Percentiles rank a stretch among this genome's conserved stretches.
phyloP scores from a whole-genome alignment of 306 rosid species.

The Lotus japonicus region DNA sequence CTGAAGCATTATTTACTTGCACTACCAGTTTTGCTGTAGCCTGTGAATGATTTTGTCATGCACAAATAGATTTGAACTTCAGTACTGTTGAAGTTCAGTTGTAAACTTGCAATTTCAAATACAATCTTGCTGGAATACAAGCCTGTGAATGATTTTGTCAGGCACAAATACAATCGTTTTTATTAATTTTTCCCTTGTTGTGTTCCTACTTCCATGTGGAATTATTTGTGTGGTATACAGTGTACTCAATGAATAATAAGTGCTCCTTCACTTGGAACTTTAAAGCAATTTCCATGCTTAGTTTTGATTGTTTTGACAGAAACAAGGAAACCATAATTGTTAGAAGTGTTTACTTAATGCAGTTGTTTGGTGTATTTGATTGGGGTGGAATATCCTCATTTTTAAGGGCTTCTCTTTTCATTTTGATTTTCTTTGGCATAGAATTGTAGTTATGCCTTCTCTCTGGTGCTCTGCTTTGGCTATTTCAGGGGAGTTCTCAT shows the following conservation, averaged over 20 bases:
- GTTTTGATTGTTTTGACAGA: conserved; percentile 16
- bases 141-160: too few relatives aligned
- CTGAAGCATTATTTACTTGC: background rate
- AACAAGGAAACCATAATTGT: conserved; percentile 4
- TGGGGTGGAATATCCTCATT: background rate
- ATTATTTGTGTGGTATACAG: background rate
- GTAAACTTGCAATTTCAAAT: too few relatives aligned
- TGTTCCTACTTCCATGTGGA: background rate
- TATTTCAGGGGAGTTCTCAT: conserved; percentile 7
- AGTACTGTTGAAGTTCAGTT: too few relatives aligned
- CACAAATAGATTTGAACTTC: background rate
- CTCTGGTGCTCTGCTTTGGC: background rate
- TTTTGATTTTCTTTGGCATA: background rate
- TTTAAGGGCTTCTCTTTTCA: background rate
- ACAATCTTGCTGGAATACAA: too few relatives aligned
- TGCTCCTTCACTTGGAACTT: background rate
- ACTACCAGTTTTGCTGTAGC: conserved; percentile 7
- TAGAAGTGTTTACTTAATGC: background rate
- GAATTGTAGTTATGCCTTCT: background rate
- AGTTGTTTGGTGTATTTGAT: background rate
- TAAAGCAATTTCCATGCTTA: background rate
- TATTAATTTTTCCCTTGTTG: background rate
- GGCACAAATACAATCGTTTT: too few relatives aligned
- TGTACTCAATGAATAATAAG: background rate
- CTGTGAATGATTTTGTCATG: background rate